These are phyloP conservation scores for Ehretia macrophylla DNA, from an alignment of 257 asterid species.

Conservation along the genomic window DNA sequence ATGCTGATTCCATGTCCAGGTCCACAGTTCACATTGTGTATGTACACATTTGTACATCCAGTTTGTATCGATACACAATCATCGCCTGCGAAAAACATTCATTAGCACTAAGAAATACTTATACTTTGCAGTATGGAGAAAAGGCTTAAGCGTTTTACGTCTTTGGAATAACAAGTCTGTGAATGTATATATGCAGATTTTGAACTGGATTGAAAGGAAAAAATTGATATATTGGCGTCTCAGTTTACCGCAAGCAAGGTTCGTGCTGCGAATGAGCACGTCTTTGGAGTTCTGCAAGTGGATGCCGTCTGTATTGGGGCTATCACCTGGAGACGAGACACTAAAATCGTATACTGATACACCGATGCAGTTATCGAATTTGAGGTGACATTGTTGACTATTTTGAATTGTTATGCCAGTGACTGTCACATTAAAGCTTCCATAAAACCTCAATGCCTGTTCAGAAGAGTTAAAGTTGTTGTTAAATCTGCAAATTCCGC, in stretches of 20 bases:
- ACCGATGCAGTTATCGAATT: conserved; percentile 78
- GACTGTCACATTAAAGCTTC: conserved; percentile 75
- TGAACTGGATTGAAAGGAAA: conserved; percentile 1
- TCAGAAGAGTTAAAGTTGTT: conserved; percentile 4
- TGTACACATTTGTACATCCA: conserved; percentile 67
- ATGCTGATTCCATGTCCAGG: conserved; percentile 98
- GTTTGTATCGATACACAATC: conserved; percentile 85
- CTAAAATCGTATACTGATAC: conserved; percentile 64
- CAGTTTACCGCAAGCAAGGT: conserved; percentile 73
- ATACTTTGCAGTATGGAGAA: too few species aligned
- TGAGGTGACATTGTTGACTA: conserved; percentile 85
- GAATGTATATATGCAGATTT: background rate
- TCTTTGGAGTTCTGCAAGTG: conserved; percentile 87
- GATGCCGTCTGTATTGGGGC: conserved; percentile 95
- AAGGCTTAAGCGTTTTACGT: too few species aligned
- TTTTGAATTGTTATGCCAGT: conserved; percentile 73
- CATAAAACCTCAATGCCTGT: conserved; percentile 86
- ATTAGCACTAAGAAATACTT: background rate
- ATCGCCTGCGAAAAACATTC: conserved; percentile 54
- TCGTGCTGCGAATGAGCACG: conserved; percentile 59
- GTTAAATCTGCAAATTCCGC: background rate
- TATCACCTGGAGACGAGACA: conserved; percentile 71
- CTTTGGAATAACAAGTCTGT: too few species aligned
- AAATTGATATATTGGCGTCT: background rate
- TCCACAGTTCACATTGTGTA: conserved; percentile 72